Evolutionary conservation across 1,284 basidiomycete species (phyloP).

Genomic region (Agroathelia rolfsii): DNA sequence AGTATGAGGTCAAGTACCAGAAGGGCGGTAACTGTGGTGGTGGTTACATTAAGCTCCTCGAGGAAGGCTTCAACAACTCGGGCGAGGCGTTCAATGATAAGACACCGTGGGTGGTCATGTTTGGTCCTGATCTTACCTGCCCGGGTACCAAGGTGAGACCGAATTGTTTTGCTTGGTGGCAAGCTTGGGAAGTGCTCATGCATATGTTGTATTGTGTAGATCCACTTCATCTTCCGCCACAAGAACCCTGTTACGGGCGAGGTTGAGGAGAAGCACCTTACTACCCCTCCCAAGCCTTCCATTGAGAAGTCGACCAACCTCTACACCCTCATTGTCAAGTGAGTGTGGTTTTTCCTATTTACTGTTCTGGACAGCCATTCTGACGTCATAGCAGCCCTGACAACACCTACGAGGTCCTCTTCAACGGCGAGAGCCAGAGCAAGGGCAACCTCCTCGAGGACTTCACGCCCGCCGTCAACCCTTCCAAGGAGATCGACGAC

Average conservation of each 20-base stretch:
- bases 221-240: conserved; percentile 98
- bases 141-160: conserved; percentile 71
- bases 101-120: conserved; percentile 98
- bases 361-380: conserved; percentile 3
- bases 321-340: conserved; percentile 90
- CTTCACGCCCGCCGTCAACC: conserved; percentile 94
- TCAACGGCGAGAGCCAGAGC: conserved; percentile 81
- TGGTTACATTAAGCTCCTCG: conserved; percentile 96
- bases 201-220: too few species aligned
- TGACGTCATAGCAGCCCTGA: conserved; percentile 54
- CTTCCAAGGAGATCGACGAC: conserved; percentile 87
- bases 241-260: conserved; percentile 86
- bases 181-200: too few species aligned
- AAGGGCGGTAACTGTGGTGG: conserved; percentile 99
- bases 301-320: conserved; percentile 87
- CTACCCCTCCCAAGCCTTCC: conserved; percentile 70
- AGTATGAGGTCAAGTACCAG: conserved; percentile 99
- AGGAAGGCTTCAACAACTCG: conserved; percentile 83
- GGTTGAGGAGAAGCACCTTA: conserved; percentile 96
- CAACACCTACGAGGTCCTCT: conserved; percentile 88
- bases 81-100: conserved; percentile 94
- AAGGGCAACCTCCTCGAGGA: conserved; percentile 86
- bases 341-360: conserved; percentile 21
- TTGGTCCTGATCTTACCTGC: conserved; percentile 84
- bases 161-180: too few species aligned